These are phyloP conservation scores for Lichtheimia ornata DNA, from an alignment of 371 early-diverging fungal species.

Conservation along the genomic window DNA sequence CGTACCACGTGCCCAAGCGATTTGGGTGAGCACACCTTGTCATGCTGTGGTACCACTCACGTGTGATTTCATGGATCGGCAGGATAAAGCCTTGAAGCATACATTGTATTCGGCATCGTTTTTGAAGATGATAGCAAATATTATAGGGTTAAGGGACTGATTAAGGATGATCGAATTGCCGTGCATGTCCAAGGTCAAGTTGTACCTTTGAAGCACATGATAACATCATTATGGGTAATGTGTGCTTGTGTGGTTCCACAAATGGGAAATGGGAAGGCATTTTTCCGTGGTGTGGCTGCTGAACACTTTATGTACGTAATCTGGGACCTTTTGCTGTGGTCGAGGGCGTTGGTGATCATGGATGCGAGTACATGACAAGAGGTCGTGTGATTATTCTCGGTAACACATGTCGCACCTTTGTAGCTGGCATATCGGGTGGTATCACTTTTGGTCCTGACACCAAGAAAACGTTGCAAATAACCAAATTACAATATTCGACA, in stretches of 20 bases:
- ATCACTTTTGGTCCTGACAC: slow-evolving; percentile 90
- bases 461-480: no score
- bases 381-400: slow-evolving; percentile 89
- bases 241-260: slow-evolving; percentile 96
- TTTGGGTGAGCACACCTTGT: slow-evolving; percentile 87
- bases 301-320: slow-evolving; percentile 97
- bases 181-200: slow-evolving; percentile 79
- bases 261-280: slow-evolving; percentile 85
- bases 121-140: slow-evolving; percentile 96
- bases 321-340: slow-evolving; percentile 94
- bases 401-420: slow-evolving; percentile 87
- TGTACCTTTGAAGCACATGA: slow-evolving; percentile 75
- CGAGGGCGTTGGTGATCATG: slow-evolving; percentile 97
- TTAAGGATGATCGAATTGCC: slow-evolving; percentile 80
- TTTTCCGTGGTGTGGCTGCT: slow-evolving; percentile 94
- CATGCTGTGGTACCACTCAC: slow-evolving; percentile 71
- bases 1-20: slow-evolving; percentile 82
- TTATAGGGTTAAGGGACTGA: slow-evolving; percentile 96
- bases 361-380: slow-evolving; percentile 98
- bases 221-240: slow-evolving; percentile 95
- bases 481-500: no score
- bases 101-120: slow-evolving; percentile 85
- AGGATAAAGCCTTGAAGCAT: slow-evolving; percentile 95
- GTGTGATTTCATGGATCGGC: slow-evolving; percentile 88
- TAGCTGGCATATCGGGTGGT: slow-evolving; percentile 93